These are phyloP conservation scores for Ganoderma boninense DNA, from an alignment of 1,284 basidiomycete species.

Conservation along the genomic window DNA sequence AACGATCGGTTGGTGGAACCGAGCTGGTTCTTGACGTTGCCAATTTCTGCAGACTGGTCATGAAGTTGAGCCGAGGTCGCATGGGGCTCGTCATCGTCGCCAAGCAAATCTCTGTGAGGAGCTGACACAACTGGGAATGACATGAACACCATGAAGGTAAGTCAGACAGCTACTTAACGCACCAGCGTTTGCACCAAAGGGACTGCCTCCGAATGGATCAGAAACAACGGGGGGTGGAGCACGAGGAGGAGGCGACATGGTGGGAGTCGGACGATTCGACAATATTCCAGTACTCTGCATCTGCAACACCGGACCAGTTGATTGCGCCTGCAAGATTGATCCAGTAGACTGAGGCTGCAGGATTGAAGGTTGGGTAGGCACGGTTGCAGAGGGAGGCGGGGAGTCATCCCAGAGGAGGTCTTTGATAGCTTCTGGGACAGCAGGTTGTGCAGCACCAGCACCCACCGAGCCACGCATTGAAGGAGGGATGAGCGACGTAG, in stretches of 20 bases:
- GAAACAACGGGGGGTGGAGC: conserved; percentile 36
- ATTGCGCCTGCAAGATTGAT: conserved; percentile 8
- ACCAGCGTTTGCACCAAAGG: conserved; percentile 35
- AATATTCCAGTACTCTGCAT: conserved; percentile 7
- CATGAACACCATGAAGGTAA: not conserved
- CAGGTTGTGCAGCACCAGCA: conserved; percentile 43
- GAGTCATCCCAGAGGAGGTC: conserved; percentile 73
- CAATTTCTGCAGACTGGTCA: conserved; percentile 82
- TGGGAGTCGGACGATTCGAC: conserved; percentile 33
- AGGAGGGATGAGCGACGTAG: conserved; percentile 83
- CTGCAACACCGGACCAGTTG: conserved; percentile 4
- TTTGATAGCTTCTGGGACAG: conserved; percentile 46
- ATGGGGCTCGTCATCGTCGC: conserved; percentile 73
- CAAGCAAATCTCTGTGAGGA: conserved; percentile 64
- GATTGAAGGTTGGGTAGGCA: conserved; percentile 34
- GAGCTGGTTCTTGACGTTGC: conserved; percentile 86
- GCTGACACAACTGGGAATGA: conserved; percentile 8
- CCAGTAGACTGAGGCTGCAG: conserved; percentile 51
- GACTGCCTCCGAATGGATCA: conserved; percentile 54
- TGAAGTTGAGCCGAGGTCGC: conserved; percentile 62
- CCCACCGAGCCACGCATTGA: conserved; percentile 59
- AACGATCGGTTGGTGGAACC: conserved; percentile 81
- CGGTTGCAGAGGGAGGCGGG: conserved; percentile 59
- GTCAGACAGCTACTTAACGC: conserved; percentile 10
- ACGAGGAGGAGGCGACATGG: conserved; percentile 31